Evolutionary conservation across 2,329 filamentous ascomycete genomes (phyloP).

Genomic region (Fusarium sp.): DNA sequence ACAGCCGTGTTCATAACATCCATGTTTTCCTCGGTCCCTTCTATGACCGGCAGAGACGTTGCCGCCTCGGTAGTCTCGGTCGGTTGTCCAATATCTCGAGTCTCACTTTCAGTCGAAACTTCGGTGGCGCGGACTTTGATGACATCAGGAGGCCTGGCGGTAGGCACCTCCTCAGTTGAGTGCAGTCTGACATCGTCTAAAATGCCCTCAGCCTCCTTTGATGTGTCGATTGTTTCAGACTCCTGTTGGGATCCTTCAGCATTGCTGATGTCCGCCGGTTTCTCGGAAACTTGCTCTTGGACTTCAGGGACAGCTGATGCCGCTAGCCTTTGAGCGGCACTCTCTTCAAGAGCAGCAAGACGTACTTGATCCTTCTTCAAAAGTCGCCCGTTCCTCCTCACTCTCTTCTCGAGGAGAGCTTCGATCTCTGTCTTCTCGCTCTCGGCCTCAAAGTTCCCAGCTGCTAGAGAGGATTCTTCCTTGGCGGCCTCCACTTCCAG

Average conservation of each 20-base stretch:
- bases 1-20: background rate
- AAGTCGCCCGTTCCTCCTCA: conserved; percentile 31
- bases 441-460: conserved; percentile 31
- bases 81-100: background rate
- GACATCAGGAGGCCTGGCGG: background rate
- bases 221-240: background rate
- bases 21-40: background rate
- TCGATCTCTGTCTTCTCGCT: conserved; percentile 46
- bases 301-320: conserved; percentile 42
- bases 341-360: conserved; percentile 30
- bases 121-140: background rate
- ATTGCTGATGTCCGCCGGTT: conserved; percentile 8
- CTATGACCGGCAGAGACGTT: background rate
- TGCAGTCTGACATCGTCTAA: background rate
- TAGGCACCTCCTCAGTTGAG: background rate
- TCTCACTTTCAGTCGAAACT: background rate
- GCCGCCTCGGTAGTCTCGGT: background rate
- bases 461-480: conserved; percentile 35
- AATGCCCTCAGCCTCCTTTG: background rate
- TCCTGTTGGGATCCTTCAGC: background rate
- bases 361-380: conserved; percentile 34
- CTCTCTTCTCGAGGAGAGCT: conserved; percentile 53
- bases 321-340: conserved; percentile 33
- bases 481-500: conserved; percentile 22
- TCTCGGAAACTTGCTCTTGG: conserved; percentile 21